Conservation (phyloP, 2,329 filamentous ascomycete species). For the Calonectria honghensis region DNA sequence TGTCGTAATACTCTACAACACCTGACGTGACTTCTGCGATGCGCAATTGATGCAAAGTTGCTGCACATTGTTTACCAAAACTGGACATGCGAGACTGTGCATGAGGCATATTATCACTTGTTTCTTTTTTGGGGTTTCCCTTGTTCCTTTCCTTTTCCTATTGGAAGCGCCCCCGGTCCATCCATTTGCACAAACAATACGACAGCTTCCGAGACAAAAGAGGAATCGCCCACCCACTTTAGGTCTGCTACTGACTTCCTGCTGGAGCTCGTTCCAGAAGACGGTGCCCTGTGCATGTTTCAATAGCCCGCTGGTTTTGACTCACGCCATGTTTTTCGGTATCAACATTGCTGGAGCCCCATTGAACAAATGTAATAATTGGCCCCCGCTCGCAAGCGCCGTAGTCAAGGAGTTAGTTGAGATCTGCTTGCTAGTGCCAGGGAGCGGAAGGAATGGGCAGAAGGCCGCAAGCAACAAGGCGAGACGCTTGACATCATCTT, state of each 20-base stretch:
- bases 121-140: no score
- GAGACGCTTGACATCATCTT: constrained; percentile 4
- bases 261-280: neutral
- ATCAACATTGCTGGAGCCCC: neutral
- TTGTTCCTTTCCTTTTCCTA: neutral
- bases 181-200: neutral
- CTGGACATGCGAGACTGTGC: neutral
- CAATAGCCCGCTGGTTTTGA: no score
- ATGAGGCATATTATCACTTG: neutral
- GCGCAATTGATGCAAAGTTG: neutral
- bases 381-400: no score
- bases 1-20: neutral
- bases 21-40: neutral
- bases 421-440: neutral
- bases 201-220: neutral
- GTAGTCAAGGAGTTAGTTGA: neutral
- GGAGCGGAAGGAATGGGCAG: neutral
- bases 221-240: neutral
- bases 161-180: neutral
- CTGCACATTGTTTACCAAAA: neutral
- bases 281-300: neutral
- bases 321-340: neutral
- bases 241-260: no score
- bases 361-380: no score
- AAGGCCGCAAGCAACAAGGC: neutral